Evolutionary conservation across 345 rosid species (phyloP), one percentile per base, ranked within the genome.

Genomic region (Streptanthus diversifolius): DNA sequence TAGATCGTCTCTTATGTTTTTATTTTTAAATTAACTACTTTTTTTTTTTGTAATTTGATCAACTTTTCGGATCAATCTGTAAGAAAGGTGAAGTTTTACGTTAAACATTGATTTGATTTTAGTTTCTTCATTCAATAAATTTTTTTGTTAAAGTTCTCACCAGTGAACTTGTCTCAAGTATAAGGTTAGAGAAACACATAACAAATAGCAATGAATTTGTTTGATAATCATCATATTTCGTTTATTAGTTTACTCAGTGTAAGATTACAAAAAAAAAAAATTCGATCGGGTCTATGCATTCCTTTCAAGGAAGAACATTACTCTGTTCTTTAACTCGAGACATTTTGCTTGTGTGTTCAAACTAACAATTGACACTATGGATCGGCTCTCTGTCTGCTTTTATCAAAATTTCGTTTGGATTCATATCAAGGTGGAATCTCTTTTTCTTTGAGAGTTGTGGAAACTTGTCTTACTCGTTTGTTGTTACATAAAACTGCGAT

Each of bases 21-120:
- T 29, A n/a, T 37, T 27, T 30, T 15, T 30, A 1, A 30, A 32
- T 53, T 61, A 27, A 40, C 25, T 25, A 0, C 33, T 30, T 45
- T 57, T 1, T 32, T 60, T 7, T 1, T 18, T 64, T 51, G 25
- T 17, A 45, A 56, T 57, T 74, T 57, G 7, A 2, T 73, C 39
- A 73, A 32, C 68, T 48, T 37, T 48, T 18, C 9, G 1, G 32
- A 4, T 48, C 56, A 67, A 75, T 60, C 55, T 75, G 75, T 68
- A 75, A 62, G 70, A 68, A 68, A 68, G 54, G 33, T 29, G 45
- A 14, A 12, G 30, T 51, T 18, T 27, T 14, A 2, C 25, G 5
- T 44, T 64, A 5, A 66, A 27, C 60, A 48, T 18, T 29, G 45
- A 0, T 17, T 3, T 18, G 35, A 12, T 58, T 47, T 55, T 67